Conservation (phyloP, 2,329 filamentous ascomycete genomes). For the Venturia oleaginea region DNA sequence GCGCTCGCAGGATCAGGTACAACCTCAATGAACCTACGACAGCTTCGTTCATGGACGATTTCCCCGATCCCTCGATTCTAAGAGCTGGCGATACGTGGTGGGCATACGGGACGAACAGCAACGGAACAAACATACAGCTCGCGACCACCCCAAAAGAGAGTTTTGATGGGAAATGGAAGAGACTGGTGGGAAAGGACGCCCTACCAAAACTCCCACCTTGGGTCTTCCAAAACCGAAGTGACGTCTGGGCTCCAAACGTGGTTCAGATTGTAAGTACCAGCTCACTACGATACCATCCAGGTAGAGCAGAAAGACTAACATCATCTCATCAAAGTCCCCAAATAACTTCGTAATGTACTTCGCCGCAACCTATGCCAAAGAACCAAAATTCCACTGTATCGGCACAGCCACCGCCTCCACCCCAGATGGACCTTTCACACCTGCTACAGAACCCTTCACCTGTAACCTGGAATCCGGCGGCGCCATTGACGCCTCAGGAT, state of each 20-base stretch:
- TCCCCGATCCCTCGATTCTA: slow-evolving; percentile 29
- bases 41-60: slow-evolving; percentile 15
- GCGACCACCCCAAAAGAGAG: slow-evolving; percentile 22
- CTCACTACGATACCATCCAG: not conserved
- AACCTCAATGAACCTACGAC: not conserved
- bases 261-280: slow-evolving; percentile 14
- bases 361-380: slow-evolving; percentile 36
- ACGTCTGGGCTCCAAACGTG: slow-evolving; percentile 30
- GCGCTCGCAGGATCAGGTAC: not conserved
- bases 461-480: slow-evolving; percentile 34
- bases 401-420: slow-evolving; percentile 43
- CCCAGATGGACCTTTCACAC: slow-evolving; percentile 44
- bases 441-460: slow-evolving; percentile 19
- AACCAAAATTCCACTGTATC: slow-evolving; percentile 45
- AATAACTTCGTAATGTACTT: slow-evolving; percentile 50
- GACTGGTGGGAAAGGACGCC: slow-evolving; percentile 20
- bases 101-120: slow-evolving; percentile 29
- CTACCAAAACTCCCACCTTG: slow-evolving; percentile 20
- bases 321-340: slow-evolving; percentile 25
- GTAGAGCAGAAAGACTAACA: not conserved
- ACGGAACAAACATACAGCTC: slow-evolving; percentile 28
- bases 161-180: slow-evolving; percentile 16
- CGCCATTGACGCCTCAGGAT: slow-evolving; percentile 55
- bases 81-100: slow-evolving; percentile 27
- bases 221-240: slow-evolving; percentile 12